A percentile compares a stretch with the other conserved stretches of the same genome.
These are phyloP conservation scores for Phialophora chinensis DNA, from an alignment of 2,329 filamentous ascomycete genomes.

Conservation along the genomic window DNA sequence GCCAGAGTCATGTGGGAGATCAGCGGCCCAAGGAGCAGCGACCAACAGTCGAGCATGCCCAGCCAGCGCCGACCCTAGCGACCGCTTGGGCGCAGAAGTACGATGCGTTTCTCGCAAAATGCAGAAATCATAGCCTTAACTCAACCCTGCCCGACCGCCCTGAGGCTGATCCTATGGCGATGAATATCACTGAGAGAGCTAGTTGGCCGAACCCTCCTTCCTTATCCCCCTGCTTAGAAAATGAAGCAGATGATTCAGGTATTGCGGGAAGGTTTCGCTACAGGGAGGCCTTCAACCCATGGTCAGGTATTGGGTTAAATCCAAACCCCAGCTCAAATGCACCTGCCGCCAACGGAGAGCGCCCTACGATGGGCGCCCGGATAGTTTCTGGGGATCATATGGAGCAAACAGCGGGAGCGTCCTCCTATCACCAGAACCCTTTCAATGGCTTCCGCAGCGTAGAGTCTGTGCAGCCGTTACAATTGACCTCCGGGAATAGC, in stretches of 20 bases:
- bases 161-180: not conserved
- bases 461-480: not conserved
- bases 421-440: not conserved
- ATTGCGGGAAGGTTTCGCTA: not conserved
- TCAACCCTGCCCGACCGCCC: not conserved
- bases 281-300: conserved; percentile 1
- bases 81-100: not conserved
- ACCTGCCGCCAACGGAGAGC: not conserved
- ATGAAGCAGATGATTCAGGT: not conserved
- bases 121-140: not conserved
- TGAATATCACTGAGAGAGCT: not conserved
- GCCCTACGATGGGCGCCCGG: no score
- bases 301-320: not conserved
- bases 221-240: not conserved
- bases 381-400: not conserved
- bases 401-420: not conserved
- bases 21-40: not conserved
- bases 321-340: not conserved
- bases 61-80: not conserved
- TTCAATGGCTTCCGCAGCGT: not conserved
- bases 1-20: not conserved
- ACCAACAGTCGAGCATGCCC: not conserved
- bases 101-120: not conserved
- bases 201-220: not conserved
- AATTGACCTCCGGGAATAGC: not conserved